Base-by-base conservation (phyloP, 257 asterid genomes). In the Anisodus acutangulus region DNA sequence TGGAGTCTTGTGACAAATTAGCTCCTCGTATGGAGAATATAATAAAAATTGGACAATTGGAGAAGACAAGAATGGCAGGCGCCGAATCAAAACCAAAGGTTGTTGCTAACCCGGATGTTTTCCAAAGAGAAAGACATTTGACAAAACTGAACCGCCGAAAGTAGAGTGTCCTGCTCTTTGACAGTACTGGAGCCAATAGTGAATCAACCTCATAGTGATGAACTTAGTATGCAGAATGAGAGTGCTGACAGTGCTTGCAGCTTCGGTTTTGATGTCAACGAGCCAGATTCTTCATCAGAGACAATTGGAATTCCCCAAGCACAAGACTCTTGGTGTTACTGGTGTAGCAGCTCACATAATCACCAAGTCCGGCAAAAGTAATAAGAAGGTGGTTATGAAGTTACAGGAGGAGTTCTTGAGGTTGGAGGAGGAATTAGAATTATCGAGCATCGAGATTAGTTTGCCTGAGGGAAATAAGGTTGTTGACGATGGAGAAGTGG, bases 361-460 rank as follows among this genome's bases (percentile, higher is more conserved):
- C 16, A 4, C 17, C 59, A 10, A 12, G 15, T 55, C n/a, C 6
- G 1, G n/a, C 17, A 4, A 93, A 83, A 97, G 92, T 66, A 95
- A 95, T 71, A 91, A 97, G 89, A 95, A 93, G 90, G 87, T 91
- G 60, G 89, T 85, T 2, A 89, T 94, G 59, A 95, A 87, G 70
- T 91, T 94, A 87, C 90, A 93, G 19, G 93, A 91, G 82, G 96
- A 90, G 78, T 94, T 91, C 89, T 83, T 83, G 87, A 94, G 89
- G 91, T 84, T 95, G 87, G 99, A 94, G 88, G 92, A 88, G 90
- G 93, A 92, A 55, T 79, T 93, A 60, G 95, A 88, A 68, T 85
- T 80, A 9, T 92, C 92, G 37, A 92, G 94, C 59, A 41, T 91
- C 84, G 91, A 91, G 39, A 88, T 92, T 68, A 89, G 6, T 68